Percentiles rank a stretch among this genome's conserved stretches.
phyloP scores from a whole-genome alignment of 1,284 basidiomycete species.

The Tremellales sp. region DNA sequence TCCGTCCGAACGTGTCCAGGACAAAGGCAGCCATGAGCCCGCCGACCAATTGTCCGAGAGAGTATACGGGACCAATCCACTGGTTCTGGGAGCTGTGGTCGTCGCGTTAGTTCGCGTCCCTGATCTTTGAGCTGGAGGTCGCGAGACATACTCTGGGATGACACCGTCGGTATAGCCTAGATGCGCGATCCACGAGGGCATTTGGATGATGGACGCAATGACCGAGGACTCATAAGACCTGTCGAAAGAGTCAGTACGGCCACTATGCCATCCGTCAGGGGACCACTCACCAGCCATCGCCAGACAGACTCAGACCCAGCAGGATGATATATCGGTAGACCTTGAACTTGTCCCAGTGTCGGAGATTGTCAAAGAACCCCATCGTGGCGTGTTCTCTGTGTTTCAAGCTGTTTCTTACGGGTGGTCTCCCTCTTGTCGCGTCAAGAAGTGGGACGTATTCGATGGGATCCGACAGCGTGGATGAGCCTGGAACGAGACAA shows the following conservation, averaged over 20 bases:
- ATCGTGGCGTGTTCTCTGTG: too few species aligned
- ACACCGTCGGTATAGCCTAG: conserved; percentile 16
- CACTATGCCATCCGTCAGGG: background rate
- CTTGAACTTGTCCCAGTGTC: conserved; percentile 22
- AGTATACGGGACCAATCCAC: conserved; percentile 32
- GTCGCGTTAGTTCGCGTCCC: too few species aligned
- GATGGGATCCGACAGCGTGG: too few species aligned
- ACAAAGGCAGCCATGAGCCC: conserved; percentile 26
- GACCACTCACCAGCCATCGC: conserved; percentile 25
- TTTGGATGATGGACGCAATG: conserved; percentile 26
- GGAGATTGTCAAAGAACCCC: conserved; percentile 24
- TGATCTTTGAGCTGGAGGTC: background rate
- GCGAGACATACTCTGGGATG: conserved; percentile 21
- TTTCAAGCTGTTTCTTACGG: too few species aligned
- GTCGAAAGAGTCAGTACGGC: background rate
- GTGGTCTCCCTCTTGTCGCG: too few species aligned
- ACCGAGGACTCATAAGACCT: conserved; percentile 29
- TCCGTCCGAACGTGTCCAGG: conserved; percentile 25
- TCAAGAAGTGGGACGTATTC: too few species aligned
- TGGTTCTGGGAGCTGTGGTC: conserved; percentile 18
- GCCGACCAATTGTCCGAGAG: conserved; percentile 24
- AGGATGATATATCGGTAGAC: conserved; percentile 26
- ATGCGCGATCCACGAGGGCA: conserved; percentile 22
- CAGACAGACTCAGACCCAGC: conserved; percentile 18
- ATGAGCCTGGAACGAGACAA: too few species aligned